Percentiles rank a stretch among this genome's conserved stretches.
Conservation (phyloP, 805 yeast genomes). For the Wickerhamomyces bisporus region DNA sequence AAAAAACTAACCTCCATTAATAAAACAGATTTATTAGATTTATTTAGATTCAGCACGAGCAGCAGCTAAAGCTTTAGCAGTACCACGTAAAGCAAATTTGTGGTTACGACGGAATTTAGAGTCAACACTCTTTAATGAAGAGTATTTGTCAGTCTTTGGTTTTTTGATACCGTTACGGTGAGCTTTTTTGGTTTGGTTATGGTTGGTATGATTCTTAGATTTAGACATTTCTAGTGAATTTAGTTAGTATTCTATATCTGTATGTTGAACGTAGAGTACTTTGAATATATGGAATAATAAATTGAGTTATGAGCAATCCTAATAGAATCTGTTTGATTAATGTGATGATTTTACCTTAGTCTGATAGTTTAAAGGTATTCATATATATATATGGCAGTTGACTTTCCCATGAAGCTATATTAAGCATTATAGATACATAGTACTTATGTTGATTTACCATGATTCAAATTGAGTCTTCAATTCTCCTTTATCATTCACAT, state of each 20-base stretch:
- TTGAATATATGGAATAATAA: no score
- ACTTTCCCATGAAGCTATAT: no score
- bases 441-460: no score
- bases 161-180: conserved; percentile 99
- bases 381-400: no score
- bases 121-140: conserved; percentile 98
- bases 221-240: conserved; percentile 80
- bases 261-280: background rate
- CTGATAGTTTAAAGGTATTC: no score
- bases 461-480: no score
- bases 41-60: conserved; percentile 49
- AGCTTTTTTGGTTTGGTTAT: conserved; percentile 99
- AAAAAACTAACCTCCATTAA: conserved; percentile 1
- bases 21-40: background rate
- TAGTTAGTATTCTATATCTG: no score
- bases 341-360: no score
- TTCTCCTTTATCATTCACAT: no score
- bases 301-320: no score
- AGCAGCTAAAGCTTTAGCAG: conserved; percentile 89
- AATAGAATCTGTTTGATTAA: no score
- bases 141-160: conserved; percentile 97
- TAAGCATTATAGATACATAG: no score
- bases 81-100: conserved; percentile 98
- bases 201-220: conserved; percentile 99
- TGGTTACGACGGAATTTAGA: conserved; percentile 99